phyloP scores from a whole-genome alignment of 495 filamentous ascomycete species.

The Podospora pseudopauciseta region DNA sequence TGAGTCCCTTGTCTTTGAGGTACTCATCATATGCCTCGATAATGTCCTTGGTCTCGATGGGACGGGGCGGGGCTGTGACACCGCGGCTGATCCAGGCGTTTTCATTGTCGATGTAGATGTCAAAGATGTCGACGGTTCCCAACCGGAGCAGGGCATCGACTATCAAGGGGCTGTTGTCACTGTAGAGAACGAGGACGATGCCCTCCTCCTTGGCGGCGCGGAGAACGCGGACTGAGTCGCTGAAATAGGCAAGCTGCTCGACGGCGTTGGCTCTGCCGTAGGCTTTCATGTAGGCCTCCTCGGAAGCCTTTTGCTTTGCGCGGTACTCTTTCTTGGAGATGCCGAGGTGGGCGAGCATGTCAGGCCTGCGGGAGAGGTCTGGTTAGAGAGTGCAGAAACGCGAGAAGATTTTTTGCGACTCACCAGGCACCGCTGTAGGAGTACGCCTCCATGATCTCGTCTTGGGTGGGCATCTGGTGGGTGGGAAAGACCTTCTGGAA shows the following conservation, averaged over 20 bases:
- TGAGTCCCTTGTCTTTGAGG: not conserved
- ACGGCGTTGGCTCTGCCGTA: not conserved
- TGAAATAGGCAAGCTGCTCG: not conserved
- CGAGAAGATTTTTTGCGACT: not conserved
- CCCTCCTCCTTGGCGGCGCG: not conserved
- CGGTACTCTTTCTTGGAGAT: not conserved
- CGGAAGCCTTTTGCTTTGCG: not conserved
- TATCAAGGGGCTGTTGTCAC: not conserved
- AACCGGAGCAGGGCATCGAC: not conserved
- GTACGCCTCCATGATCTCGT: constrained; percentile 5
- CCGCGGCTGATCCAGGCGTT: not conserved
- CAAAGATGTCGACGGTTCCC: not conserved
- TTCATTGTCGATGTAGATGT: not conserved
- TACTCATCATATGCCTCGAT: not conserved
- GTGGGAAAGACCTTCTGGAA: not conserved
- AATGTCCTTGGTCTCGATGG: not conserved
- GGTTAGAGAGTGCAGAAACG: not conserved
- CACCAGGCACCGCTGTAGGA: not conserved
- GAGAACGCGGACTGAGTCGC: not conserved
- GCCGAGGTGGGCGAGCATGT: not conserved
- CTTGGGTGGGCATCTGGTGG: not conserved
- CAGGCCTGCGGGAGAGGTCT: not conserved
- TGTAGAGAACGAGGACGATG: not conserved
- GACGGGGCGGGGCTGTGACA: too few relatives aligned
- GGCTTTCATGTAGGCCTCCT: not conserved